phyloP scores from a whole-genome alignment of 75 land plant genomes.

The Ceratopteris richardii region DNA sequence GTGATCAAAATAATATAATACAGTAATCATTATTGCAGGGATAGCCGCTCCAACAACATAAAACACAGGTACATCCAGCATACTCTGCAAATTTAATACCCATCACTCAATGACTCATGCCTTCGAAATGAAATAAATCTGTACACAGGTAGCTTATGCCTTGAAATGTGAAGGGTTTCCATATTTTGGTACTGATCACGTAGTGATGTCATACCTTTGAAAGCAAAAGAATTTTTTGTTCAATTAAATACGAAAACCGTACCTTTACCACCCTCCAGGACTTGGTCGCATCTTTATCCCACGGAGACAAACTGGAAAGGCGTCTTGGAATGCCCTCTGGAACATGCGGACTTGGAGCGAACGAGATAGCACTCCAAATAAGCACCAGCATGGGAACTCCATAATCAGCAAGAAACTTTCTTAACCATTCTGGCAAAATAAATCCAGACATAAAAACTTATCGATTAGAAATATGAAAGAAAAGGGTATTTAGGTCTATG shows the following conservation, averaged over 20 bases:
- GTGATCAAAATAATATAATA: constrained; percentile 62
- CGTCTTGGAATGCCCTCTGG: constrained; percentile 14
- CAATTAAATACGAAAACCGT: no score
- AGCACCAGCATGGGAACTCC: constrained; percentile 32
- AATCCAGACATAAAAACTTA: not conserved
- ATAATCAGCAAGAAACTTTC: constrained; percentile 26
- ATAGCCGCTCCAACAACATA: constrained; percentile 41
- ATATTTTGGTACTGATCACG: no score
- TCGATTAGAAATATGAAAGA: not conserved
- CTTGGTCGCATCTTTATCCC: constrained; percentile 6
- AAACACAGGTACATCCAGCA: constrained; percentile 22
- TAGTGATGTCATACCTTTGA: no score
- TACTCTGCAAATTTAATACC: constrained; percentile 9
- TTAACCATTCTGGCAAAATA: constrained; percentile 9
- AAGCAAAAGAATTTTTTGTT: no score
- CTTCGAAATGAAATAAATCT: no score
- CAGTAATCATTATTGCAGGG: constrained; percentile 52
- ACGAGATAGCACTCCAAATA: constrained; percentile 27
- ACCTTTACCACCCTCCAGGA: not conserved
- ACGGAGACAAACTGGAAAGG: constrained; percentile 17
- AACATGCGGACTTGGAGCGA: constrained; percentile 13
- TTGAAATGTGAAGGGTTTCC: no score
- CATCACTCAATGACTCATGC: not conserved
- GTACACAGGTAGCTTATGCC: no score
- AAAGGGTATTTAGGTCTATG: no score